Evolutionary conservation across 371 early-diverging fungal species (phyloP).

Genomic region (Basidiobolus meristosporus): DNA sequence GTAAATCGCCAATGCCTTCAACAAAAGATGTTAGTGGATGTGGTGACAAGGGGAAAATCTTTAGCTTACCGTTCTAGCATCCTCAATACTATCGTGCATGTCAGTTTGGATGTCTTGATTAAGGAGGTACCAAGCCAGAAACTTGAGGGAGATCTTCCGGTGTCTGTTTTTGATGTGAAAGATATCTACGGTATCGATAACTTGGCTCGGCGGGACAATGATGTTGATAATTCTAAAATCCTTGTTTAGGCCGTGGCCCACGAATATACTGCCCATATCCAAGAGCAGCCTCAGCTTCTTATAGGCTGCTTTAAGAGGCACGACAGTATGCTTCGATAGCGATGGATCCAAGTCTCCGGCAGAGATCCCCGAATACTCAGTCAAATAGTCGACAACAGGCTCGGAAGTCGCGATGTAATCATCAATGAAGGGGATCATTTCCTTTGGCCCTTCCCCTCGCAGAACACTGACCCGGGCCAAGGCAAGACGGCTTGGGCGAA

Average conservation of each 20-base stretch:
- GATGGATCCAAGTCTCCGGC: conserved; percentile 62
- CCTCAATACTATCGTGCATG: conserved; percentile 85
- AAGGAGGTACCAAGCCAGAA: conserved; percentile 85
- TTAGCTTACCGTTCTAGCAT: conserved; percentile 54
- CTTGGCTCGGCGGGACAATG: conserved; percentile 65
- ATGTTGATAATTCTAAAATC: conserved; percentile 88
- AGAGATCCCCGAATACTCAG: conserved; percentile 83
- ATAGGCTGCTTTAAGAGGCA: conserved; percentile 75
- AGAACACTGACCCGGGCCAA: conserved; percentile 82
- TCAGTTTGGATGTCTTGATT: conserved; percentile 64
- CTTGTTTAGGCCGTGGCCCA: conserved; percentile 85
- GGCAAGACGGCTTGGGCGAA: conserved; percentile 59
- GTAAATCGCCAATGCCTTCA: conserved; percentile 60
- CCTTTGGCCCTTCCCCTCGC: conserved; percentile 48
- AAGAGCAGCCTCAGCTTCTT: conserved; percentile 70
- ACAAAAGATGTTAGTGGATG: conserved; percentile 1
- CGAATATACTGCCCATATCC: conserved; percentile 74
- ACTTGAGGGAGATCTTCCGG: conserved; percentile 69
- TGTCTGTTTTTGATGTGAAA: conserved; percentile 64
- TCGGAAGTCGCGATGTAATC: conserved; percentile 77
- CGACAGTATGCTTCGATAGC: conserved; percentile 50
- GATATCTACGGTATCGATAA: conserved; percentile 82
- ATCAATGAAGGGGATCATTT: conserved; percentile 78
- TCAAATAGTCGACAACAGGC: conserved; percentile 74
- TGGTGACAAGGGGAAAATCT: background rate